Percentiles rank a stretch among this genome's conserved stretches.
phyloP scores from a whole-genome alignment of 495 filamentous ascomycete genomes.

The Neurospora sp. region DNA sequence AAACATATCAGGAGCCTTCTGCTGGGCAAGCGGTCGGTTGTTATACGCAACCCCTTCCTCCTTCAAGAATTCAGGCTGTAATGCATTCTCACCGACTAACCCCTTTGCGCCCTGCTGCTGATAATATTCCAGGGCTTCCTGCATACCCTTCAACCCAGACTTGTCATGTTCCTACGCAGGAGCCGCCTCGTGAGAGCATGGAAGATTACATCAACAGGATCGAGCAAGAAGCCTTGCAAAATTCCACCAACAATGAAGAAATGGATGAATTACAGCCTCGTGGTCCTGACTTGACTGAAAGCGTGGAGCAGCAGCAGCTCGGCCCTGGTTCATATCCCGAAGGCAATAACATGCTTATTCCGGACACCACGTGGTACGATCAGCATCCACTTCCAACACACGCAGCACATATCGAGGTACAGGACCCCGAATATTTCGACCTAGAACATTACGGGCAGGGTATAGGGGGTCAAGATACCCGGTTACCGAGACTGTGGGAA shows the following conservation, averaged over 20 bases:
- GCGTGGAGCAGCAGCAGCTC: background rate
- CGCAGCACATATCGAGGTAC: background rate
- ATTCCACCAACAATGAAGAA: background rate
- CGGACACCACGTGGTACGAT: background rate
- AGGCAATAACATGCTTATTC: background rate
- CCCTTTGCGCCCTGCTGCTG: background rate
- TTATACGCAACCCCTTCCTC: background rate
- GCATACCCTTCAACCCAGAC: background rate
- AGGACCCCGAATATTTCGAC: background rate
- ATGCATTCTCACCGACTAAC: background rate
- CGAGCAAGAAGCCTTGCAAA: slow-evolving; percentile 18
- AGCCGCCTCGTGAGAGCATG: slow-evolving; percentile 18
- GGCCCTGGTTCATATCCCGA: background rate
- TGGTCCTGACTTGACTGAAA: background rate
- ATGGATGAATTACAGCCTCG: background rate
- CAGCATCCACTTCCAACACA: background rate
- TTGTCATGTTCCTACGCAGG: background rate
- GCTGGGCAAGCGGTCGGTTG: background rate
- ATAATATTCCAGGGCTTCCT: background rate
- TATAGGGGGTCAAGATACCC: background rate
- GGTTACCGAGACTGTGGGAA: background rate
- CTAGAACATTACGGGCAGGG: background rate
- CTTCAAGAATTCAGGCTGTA: background rate
- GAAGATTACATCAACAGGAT: slow-evolving; percentile 30
- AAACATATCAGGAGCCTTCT: background rate